Evolutionary conservation across 2,329 filamentous ascomycete genomes (phyloP).

Genomic region (Pseudocercospora eumusae): DNA sequence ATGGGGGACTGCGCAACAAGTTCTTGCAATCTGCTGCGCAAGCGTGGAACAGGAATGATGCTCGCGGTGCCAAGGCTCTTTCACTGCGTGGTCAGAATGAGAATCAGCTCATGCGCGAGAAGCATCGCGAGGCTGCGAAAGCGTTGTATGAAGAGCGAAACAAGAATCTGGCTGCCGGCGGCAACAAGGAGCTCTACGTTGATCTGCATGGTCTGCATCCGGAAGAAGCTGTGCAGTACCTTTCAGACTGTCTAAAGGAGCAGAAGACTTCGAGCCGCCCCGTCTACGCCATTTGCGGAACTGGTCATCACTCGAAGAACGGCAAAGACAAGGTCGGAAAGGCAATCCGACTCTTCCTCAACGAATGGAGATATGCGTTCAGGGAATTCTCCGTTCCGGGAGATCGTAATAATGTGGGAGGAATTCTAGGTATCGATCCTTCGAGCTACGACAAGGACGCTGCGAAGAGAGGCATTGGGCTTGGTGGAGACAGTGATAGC

Average conservation of each 20-base stretch:
- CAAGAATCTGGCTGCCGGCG: conserved; percentile 57
- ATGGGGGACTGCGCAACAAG: conserved; percentile 93
- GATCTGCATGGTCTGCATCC: conserved; percentile 98
- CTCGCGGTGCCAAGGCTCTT: conserved; percentile 89
- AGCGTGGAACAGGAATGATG: conserved; percentile 98
- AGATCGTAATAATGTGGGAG: conserved; percentile 79
- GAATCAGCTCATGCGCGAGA: conserved; percentile 95
- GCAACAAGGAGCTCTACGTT: conserved; percentile 75
- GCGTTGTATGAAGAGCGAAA: conserved; percentile 94
- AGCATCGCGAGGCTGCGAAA: conserved; percentile 87
- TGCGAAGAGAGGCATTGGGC: conserved; percentile 31
- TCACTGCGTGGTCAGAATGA: conserved; percentile 93
- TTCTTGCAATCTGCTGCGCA: conserved; percentile 96
- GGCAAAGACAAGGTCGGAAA: conserved; percentile 98
- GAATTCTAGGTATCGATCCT: conserved; percentile 65
- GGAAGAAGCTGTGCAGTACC: conserved; percentile 92
- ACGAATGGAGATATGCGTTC: conserved; percentile 94
- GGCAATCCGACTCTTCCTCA: conserved; percentile 84
- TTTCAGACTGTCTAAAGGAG: conserved; percentile 83
- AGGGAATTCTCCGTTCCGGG: conserved; percentile 95
- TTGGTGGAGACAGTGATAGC: conserved; percentile 43
- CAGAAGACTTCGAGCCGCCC: conserved; percentile 71
- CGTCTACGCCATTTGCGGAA: conserved; percentile 94
- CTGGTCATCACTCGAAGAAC: conserved; percentile 96
- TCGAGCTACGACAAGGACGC: conserved; percentile 57